These are phyloP conservation scores for Penicillium herquei DNA, from an alignment of 495 filamentous ascomycete species.

Conservation along the genomic window DNA sequence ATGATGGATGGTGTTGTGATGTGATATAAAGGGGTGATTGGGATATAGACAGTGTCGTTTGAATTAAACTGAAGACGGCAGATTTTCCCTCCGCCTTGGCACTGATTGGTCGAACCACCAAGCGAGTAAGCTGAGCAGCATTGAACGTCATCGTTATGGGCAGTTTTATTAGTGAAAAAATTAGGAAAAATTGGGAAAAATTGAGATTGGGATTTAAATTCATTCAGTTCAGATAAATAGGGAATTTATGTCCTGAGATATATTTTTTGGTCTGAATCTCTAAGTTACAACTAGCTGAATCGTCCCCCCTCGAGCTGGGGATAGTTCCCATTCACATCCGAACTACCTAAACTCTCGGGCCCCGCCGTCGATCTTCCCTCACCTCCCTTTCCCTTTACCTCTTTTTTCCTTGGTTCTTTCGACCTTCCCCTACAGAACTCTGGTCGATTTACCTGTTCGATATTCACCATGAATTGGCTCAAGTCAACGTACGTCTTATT, in stretches of 20 bases:
- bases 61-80: constrained; percentile 19
- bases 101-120: constrained; percentile 23
- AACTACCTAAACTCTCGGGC: constrained; percentile 28
- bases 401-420: constrained; percentile 18
- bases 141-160: constrained; percentile 22
- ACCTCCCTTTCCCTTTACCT: constrained; percentile 15
- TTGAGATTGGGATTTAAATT: too few relatives aligned
- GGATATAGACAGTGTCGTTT: not conserved
- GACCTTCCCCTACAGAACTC: constrained; percentile 1
- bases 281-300: not conserved
- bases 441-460: not conserved
- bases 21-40: not conserved
- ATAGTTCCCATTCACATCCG: constrained; percentile 23
- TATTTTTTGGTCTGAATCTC: not conserved
- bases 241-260: not conserved
- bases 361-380: constrained; percentile 31
- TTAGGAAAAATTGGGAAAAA: too few relatives aligned
- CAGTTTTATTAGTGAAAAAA: too few relatives aligned
- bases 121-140: constrained; percentile 20
- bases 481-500: constrained; percentile 61
- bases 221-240: too few relatives aligned
- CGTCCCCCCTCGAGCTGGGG: not conserved
- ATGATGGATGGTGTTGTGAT: constrained; percentile 48
- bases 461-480: constrained; percentile 62
- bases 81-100: constrained; percentile 19